These are phyloP conservation scores for Berkeleyomyces rouxiae DNA, from an alignment of 2,329 filamentous ascomycete genomes.

Conservation along the genomic window DNA sequence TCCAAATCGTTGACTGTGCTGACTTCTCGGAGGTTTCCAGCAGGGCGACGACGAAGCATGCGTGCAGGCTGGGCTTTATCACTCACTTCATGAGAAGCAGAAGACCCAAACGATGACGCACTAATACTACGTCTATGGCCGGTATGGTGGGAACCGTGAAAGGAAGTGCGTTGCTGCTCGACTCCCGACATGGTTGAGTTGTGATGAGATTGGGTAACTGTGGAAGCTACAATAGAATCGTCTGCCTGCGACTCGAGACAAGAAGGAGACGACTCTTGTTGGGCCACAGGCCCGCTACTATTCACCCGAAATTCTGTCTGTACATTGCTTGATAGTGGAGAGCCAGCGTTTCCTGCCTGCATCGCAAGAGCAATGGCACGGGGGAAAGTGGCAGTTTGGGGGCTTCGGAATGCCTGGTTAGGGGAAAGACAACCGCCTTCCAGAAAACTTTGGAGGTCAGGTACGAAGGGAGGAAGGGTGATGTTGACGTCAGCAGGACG, in stretches of 20 bases:
- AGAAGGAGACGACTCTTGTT: background rate
- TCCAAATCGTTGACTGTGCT: slow-evolving; percentile 48
- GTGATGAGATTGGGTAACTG: slow-evolving; percentile 4
- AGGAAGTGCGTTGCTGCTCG: slow-evolving; percentile 41
- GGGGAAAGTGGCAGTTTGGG: slow-evolving; percentile 9
- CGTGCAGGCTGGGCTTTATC: slow-evolving; percentile 36
- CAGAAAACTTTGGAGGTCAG: slow-evolving; percentile 25
- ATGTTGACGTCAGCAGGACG: slow-evolving; percentile 17
- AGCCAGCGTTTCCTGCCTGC: background rate
- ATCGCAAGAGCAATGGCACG: slow-evolving; percentile 1
- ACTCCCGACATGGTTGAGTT: slow-evolving; percentile 16
- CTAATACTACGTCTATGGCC: slow-evolving; percentile 31
- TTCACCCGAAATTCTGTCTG: background rate
- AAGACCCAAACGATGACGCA: slow-evolving; percentile 3
- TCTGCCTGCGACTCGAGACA: slow-evolving; percentile 2
- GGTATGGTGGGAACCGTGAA: slow-evolving; percentile 37
- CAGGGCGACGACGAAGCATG: slow-evolving; percentile 53
- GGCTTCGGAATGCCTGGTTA: slow-evolving; percentile 10
- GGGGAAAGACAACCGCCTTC: slow-evolving; percentile 11
- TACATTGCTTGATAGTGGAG: background rate
- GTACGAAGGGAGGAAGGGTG: slow-evolving; percentile 31
- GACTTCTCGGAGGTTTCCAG: slow-evolving; percentile 56
- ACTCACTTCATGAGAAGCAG: slow-evolving; percentile 15
- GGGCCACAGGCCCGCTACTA: background rate
- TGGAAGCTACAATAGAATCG: slow-evolving; percentile 8